A percentile compares a stretch with the other conserved stretches of the same genome.
These are phyloP conservation scores for Yamadazyma triangularis DNA, from an alignment of 1,139 yeast genomes.

Conservation along the genomic window DNA sequence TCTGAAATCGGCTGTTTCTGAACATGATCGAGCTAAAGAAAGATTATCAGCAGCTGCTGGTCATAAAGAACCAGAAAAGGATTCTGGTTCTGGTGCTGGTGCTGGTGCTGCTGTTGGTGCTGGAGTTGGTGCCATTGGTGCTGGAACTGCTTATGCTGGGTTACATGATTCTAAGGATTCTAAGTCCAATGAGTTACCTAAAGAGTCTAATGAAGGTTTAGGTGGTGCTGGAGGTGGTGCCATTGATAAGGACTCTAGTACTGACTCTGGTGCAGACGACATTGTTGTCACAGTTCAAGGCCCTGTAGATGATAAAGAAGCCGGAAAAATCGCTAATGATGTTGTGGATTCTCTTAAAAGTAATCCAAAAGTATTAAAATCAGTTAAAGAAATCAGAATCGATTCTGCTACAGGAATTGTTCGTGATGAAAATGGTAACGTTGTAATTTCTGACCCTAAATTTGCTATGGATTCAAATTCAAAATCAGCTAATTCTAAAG, in stretches of 20 bases:
- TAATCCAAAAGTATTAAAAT: constrained; percentile 20
- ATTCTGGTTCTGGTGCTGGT: too few species aligned
- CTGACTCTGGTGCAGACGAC: constrained; percentile 8
- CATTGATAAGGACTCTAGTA: constrained; percentile 7
- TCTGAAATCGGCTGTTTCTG: too few species aligned
- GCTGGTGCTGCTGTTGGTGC: constrained; percentile 4
- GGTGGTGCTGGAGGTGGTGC: constrained; percentile 10
- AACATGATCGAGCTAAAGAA: constrained; percentile 6
- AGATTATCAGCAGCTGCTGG: constrained; percentile 9
- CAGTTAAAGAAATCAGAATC: constrained; percentile 24
- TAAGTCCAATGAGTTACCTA: constrained; percentile 1
- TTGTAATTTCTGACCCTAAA: constrained; percentile 2
- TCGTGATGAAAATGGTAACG: constrained; percentile 25
- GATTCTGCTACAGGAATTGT: constrained; percentile 29
- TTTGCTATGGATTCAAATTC: neutral
- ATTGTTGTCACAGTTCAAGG: constrained; percentile 21
- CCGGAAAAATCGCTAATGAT: constrained; percentile 25
- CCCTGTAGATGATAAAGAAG: constrained; percentile 22
- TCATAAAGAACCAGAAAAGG: neutral
- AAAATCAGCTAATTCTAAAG: neutral
- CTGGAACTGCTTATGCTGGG: constrained; percentile 13
- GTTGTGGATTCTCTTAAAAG: constrained; percentile 25
- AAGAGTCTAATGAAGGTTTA: constrained; percentile 2
- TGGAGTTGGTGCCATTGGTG: constrained; percentile 8
- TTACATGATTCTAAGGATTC: constrained; percentile 5